Percentiles rank a stretch among this genome's conserved stretches.
These are phyloP conservation scores for Trichosporon sp. DNA, from an alignment of 1,284 basidiomycete species.

Conservation along the genomic window DNA sequence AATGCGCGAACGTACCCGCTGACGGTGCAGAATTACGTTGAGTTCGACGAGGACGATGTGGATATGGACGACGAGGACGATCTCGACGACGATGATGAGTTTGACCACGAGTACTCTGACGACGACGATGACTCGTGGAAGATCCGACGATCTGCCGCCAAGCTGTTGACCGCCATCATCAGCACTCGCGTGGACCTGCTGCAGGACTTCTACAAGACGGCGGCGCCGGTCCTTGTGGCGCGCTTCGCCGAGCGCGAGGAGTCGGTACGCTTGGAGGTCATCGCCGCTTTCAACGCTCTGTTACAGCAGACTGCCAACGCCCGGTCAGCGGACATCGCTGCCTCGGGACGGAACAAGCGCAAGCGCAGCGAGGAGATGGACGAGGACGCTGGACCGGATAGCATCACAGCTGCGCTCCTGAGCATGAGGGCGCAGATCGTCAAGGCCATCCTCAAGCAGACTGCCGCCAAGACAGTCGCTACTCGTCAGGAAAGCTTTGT, in stretches of 20 bases:
- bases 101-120: slow-evolving; percentile 86
- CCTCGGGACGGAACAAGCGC: slow-evolving; percentile 38
- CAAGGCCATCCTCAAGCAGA: slow-evolving; percentile 75
- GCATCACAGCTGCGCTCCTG: slow-evolving; percentile 73
- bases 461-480: slow-evolving; percentile 75
- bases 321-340: slow-evolving; percentile 28
- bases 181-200: slow-evolving; percentile 82
- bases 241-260: slow-evolving; percentile 93
- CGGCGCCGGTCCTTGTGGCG: slow-evolving; percentile 80
- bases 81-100: slow-evolving; percentile 48
- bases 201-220: slow-evolving; percentile 67
- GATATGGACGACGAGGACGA: slow-evolving; percentile 43
- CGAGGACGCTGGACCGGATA: slow-evolving; percentile 66
- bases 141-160: slow-evolving; percentile 86
- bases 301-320: slow-evolving; percentile 64
- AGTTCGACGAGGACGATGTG: slow-evolving; percentile 65
- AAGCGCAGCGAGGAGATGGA: slow-evolving; percentile 69
- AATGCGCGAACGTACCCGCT: not conserved
- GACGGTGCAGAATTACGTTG: slow-evolving; percentile 68
- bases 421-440: slow-evolving; percentile 69
- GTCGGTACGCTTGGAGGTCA: slow-evolving; percentile 89
- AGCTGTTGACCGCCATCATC: slow-evolving; percentile 77
- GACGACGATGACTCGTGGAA: slow-evolving; percentile 99
- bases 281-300: slow-evolving; percentile 74
- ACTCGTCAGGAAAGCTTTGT: slow-evolving; percentile 80